These are phyloP conservation scores for Pyronema domesticum DNA, from an alignment of 495 filamentous ascomycete species.

Conservation along the genomic window DNA sequence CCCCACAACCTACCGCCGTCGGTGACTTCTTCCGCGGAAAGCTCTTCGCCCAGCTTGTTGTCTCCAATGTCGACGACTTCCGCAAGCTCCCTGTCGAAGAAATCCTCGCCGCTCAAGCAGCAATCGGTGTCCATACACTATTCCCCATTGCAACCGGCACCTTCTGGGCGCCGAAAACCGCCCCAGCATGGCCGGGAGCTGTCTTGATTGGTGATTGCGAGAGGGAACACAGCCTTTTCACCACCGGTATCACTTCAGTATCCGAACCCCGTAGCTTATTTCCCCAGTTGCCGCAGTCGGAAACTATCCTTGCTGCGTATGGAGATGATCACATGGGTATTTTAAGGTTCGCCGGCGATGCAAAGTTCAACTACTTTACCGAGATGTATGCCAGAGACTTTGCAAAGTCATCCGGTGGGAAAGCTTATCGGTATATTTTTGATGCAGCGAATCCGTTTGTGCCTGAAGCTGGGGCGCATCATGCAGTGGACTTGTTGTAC, in stretches of 20 bases:
- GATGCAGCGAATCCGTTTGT: conserved; percentile 33
- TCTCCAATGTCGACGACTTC: neutral
- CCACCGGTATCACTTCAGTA: neutral
- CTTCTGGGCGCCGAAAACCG: neutral
- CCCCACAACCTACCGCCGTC: conserved; percentile 21
- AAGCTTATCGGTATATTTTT: conserved; percentile 28
- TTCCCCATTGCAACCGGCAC: neutral
- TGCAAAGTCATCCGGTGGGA: conserved; percentile 20
- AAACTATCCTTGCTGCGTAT: neutral
- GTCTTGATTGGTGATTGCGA: conserved; percentile 1
- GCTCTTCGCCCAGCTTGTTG: conserved; percentile 25
- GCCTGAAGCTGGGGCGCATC: conserved; percentile 29
- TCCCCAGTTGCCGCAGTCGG: neutral
- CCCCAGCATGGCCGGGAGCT: neutral
- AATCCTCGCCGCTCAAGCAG: neutral
- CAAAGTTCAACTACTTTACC: neutral
- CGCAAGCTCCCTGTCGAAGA: neutral
- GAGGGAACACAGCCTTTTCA: neutral
- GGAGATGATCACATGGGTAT: neutral
- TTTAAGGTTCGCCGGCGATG: neutral
- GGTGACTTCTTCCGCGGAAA: conserved; percentile 27
- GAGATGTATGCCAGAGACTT: conserved; percentile 16
- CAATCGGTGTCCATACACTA: neutral
- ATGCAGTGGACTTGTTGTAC: conserved; percentile 31
- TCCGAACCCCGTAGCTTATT: neutral